Conservation (phyloP, 306 rosid species). For the Lathyrus oleraceus region DNA sequence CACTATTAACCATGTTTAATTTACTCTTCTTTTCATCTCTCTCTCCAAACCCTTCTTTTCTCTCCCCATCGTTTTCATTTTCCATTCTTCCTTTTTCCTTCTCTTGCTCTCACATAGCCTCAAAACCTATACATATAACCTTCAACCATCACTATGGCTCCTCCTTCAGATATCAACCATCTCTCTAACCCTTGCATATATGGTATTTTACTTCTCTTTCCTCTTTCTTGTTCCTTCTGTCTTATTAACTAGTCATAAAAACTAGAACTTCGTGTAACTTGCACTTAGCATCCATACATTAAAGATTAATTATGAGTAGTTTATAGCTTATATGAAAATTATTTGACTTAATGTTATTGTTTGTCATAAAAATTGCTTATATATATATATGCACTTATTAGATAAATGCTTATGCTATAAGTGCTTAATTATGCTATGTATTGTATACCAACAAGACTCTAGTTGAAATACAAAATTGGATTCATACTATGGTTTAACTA, state of each 20-base stretch:
- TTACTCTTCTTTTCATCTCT: conserved; percentile 42
- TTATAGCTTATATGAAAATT: not conserved
- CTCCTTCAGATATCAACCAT: conserved; percentile 65
- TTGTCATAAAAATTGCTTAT: not conserved
- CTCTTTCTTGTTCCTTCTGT: not conserved
- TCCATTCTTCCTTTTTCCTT: not conserved
- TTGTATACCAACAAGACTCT: too few relatives aligned
- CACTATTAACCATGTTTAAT: conserved; percentile 56
- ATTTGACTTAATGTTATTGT: not conserved
- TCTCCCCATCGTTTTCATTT: conserved; percentile 50
- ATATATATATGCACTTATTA: not conserved
- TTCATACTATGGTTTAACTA: not conserved
- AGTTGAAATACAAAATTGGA: not conserved
- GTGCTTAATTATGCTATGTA: not conserved
- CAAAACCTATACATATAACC: conserved; percentile 44
- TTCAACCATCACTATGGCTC: conserved; percentile 42
- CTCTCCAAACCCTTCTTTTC: conserved; percentile 36
- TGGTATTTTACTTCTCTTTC: conserved; percentile 52
- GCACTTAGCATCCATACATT: too few relatives aligned
- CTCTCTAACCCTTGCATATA: conserved; percentile 79
- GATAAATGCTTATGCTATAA: not conserved
- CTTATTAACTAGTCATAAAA: not conserved
- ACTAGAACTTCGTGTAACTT: too few relatives aligned
- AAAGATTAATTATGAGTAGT: too few relatives aligned
- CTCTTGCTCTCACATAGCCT: conserved; percentile 38